Base-by-base conservation (phyloP, 1,284 basidiomycete species). In the Cutaneotrichosporon spelunceum region DNA sequence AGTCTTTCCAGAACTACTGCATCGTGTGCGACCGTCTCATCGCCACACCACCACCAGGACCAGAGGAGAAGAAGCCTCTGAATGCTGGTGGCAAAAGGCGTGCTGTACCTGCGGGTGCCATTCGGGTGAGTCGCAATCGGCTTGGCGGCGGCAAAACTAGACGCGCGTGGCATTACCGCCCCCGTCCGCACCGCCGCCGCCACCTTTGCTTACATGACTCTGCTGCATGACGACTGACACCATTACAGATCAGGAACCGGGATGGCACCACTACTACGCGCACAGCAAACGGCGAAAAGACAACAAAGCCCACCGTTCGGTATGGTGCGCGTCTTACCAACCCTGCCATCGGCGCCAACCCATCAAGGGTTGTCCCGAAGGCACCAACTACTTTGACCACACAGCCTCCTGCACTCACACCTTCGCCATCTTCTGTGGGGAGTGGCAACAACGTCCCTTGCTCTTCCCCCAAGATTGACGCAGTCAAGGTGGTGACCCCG, bases 191-290 rank as follows among this genome's bases (percentile, higher is more conserved):
- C n/a, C n/a, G n/a, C n/a, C n/a, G n/a, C n/a, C n/a, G n/a, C n/a
- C n/a, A n/a, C n/a, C n/a, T n/a, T n/a, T 19, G 39, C 39, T 42
- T 42, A 42, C 39, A 42, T 42, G 39, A 42, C 39, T 36, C n/a
- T n/a, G n/a, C n/a, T 34, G 30, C 30, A 33, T 33, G 30, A 33
- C 13, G 30, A 26, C 45, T 56, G 23, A 60, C 59, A 39, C 34
- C 19, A 48, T 24, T 27, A 50, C 48, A 77, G 75, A 66, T 77
- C 36, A 72, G 71, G 55, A 77, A 77, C 63, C 66, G 74, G 23
- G 75, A 77, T 67, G 75, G 75, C 2, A 70, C 75, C 5, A 72
- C 71, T 11, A 76, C 74, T 10, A 76, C 72, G 9, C 73, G 74
- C 30, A 72, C 63, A 3, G 74, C 75, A 3, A 72, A 73, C 53